A percentile compares a stretch with the other conserved stretches of the same genome.
Evolutionary conservation across 2,329 filamentous ascomycete genomes (phyloP).

Genomic region (Colletotrichum destructivum): DNA sequence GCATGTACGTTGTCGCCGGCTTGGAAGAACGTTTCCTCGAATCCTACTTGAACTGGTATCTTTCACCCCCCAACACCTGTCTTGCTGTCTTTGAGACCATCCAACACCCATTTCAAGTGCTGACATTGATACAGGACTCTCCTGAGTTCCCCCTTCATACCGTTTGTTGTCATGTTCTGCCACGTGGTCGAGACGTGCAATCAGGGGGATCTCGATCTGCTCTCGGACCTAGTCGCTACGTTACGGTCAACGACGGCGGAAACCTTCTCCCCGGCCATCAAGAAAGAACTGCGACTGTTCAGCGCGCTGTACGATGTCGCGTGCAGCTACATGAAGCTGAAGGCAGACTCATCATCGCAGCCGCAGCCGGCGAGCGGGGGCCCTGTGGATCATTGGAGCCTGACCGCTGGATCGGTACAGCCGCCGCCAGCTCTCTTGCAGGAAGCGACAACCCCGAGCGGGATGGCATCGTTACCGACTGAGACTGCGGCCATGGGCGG

Average conservation of each 20-base stretch:
- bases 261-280: conserved; percentile 16
- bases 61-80: neutral
- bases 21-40: conserved; percentile 16
- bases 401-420: neutral
- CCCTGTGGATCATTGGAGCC: neutral
- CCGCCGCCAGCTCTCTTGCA: neutral
- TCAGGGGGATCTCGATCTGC: conserved; percentile 55
- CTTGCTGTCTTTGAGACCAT: no score
- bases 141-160: conserved; percentile 45
- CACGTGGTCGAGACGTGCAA: conserved; percentile 56
- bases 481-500: neutral
- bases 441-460: neutral
- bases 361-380: neutral
- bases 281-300: conserved; percentile 8
- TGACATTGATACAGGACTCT: conserved; percentile 35
- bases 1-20: conserved; percentile 35
- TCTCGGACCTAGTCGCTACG: conserved; percentile 40
- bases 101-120: neutral
- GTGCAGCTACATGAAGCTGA: conserved; percentile 27
- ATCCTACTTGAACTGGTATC: neutral
- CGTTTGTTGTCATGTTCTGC: conserved; percentile 48
- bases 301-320: no score
- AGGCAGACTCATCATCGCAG: conserved; percentile 1
- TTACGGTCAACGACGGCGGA: conserved; percentile 33
- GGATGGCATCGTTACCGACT: neutral